A percentile compares a stretch with the other conserved stretches of the same genome.
Conservation (phyloP, 495 filamentous ascomycete genomes). For the Bathelium albidoporum region DNA sequence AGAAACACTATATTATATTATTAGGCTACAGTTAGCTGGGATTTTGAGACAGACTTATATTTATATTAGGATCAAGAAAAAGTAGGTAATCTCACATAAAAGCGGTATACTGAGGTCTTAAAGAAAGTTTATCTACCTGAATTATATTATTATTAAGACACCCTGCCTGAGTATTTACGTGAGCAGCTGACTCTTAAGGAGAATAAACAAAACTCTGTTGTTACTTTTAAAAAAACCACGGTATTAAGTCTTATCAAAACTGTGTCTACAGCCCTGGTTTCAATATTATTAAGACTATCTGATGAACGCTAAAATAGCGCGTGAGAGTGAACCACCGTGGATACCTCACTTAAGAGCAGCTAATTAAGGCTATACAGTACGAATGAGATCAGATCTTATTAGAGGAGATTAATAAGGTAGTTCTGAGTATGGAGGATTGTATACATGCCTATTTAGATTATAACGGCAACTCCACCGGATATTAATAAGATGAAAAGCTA, state of each 20-base stretch:
- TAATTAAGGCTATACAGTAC: neutral
- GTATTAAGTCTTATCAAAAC: neutral
- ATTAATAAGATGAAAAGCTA: neutral
- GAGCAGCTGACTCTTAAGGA: neutral
- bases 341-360: neutral
- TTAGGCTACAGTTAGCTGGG: neutral
- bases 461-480: neutral
- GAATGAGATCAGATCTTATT: neutral
- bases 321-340: neutral
- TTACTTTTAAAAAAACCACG: neutral
- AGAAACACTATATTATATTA: slow-evolving; percentile 6
- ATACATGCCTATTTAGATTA: neutral
- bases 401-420: slow-evolving; percentile 2
- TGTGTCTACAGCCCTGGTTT: neutral
- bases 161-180: neutral
- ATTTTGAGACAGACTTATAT: neutral
- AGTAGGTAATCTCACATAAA: slow-evolving; percentile 1
- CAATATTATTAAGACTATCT: neutral
- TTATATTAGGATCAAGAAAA: slow-evolving; percentile 4
- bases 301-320: neutral
- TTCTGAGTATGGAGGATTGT: neutral
- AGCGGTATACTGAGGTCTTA: slow-evolving; percentile 1
- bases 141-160: neutral
- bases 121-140: neutral
- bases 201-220: slow-evolving; percentile 1